phyloP scores from a whole-genome alignment of 1,284 basidiomycete species.

The Puccinia hordei region DNA sequence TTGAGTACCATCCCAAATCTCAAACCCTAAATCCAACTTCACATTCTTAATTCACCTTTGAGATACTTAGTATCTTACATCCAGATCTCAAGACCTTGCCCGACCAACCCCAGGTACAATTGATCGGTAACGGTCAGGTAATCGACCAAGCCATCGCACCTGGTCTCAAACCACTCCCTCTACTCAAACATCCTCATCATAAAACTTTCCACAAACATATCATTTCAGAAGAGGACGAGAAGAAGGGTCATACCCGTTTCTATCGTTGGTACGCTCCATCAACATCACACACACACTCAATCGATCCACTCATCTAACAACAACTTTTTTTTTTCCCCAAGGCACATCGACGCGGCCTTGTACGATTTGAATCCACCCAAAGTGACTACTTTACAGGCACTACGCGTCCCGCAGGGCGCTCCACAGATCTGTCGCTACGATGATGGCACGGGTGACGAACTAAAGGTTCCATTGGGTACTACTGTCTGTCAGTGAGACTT shows the following conservation, averaged over 20 bases:
- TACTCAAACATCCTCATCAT: constrained; percentile 76
- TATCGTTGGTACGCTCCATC: constrained; percentile 69
- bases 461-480: constrained; percentile 78
- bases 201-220: constrained; percentile 82
- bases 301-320: no score
- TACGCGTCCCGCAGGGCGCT: constrained; percentile 72
- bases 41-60: neutral
- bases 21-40: neutral
- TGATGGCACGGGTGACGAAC: constrained; percentile 80
- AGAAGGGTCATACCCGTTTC: constrained; percentile 75
- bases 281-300: neutral
- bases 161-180: constrained; percentile 56
- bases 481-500: constrained; percentile 72
- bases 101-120: constrained; percentile 58
- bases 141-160: constrained; percentile 31
- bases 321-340: no score
- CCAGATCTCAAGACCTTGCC: constrained; percentile 60
- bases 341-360: constrained; percentile 87
- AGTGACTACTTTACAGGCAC: constrained; percentile 83
- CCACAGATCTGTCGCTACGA: constrained; percentile 77
- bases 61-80: constrained; percentile 55
- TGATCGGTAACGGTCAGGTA: constrained; percentile 59
- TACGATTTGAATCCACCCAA: constrained; percentile 74
- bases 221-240: constrained; percentile 76
- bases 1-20: neutral